Percentiles rank a stretch among this genome's conserved stretches.
Conservation (phyloP, 2,329 filamentous ascomycete genomes). For the Colletotrichum tamarilloi region DNA sequence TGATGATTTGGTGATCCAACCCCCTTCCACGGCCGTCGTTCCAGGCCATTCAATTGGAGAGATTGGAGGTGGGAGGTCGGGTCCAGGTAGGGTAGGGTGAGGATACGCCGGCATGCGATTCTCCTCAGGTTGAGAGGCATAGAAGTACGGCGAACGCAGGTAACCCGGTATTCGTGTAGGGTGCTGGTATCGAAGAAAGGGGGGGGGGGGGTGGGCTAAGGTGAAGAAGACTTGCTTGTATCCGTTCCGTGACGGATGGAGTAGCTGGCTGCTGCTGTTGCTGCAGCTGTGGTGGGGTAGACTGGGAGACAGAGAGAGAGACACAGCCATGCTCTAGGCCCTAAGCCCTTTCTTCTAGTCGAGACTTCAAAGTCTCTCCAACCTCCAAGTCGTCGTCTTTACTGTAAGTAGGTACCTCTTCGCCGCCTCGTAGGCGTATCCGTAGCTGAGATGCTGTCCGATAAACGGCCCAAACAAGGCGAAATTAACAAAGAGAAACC, state of each 20-base stretch:
- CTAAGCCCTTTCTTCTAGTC: background rate
- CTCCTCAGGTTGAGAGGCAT: background rate
- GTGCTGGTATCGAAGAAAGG: background rate
- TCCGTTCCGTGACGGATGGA: background rate
- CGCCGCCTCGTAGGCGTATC: background rate
- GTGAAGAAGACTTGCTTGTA: slow-evolving; percentile 2
- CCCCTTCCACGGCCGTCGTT: slow-evolving; percentile 15
- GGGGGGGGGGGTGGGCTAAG: background rate
- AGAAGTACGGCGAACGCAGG: background rate
- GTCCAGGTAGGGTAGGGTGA: background rate
- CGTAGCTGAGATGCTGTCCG: background rate
- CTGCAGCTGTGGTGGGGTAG: too few relatives aligned
- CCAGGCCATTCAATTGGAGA: slow-evolving; percentile 19
- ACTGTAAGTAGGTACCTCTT: background rate
- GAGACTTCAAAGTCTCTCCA: background rate
- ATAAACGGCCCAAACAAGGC: slow-evolving; percentile 43
- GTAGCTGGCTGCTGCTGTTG: too few relatives aligned
- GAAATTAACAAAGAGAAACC: slow-evolving; percentile 89
- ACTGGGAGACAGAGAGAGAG: background rate
- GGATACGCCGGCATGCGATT: background rate
- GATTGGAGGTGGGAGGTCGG: slow-evolving; percentile 24
- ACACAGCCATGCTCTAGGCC: background rate
- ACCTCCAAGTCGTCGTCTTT: background rate
- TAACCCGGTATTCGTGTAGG: background rate
- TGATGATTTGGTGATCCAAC: slow-evolving; percentile 33